Evolutionary conservation across 148 eudicot species (phyloP).

Genomic region (Persicaria tinctoria): DNA sequence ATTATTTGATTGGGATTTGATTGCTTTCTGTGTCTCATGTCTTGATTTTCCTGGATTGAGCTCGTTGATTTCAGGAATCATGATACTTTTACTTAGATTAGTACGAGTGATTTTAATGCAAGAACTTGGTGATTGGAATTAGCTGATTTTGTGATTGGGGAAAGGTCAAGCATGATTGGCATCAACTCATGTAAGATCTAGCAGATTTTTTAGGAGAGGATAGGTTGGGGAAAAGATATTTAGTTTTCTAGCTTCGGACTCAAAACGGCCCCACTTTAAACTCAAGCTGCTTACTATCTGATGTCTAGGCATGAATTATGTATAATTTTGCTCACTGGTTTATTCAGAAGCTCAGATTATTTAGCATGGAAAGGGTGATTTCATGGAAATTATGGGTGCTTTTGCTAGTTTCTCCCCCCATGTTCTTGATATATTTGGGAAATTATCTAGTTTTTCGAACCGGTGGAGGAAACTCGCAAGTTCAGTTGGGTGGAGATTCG

Average conservation of each 20-base stretch:
- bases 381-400: background rate
- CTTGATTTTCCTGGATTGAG: background rate
- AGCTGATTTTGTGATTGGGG: no score
- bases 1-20: background rate
- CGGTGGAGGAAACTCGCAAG: constrained; percentile 20
- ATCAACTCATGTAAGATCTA: no score
- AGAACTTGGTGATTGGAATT: background rate
- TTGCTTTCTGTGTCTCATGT: background rate
- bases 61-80: background rate
- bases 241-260: background rate
- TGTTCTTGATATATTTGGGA: constrained; percentile 8
- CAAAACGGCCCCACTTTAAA: background rate
- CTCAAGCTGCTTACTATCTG: background rate
- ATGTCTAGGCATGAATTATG: background rate
- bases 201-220: no score
- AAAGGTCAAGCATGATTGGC: no score
- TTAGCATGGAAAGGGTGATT: background rate
- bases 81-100: background rate
- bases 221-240: background rate
- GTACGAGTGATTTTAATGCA: background rate
- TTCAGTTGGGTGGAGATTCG: constrained; percentile 47
- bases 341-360: background rate
- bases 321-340: background rate
- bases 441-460: constrained; percentile 11
- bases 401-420: background rate